phyloP scores from a whole-genome alignment of 805 yeast species.

The Saccharomyces paradoxus region DNA sequence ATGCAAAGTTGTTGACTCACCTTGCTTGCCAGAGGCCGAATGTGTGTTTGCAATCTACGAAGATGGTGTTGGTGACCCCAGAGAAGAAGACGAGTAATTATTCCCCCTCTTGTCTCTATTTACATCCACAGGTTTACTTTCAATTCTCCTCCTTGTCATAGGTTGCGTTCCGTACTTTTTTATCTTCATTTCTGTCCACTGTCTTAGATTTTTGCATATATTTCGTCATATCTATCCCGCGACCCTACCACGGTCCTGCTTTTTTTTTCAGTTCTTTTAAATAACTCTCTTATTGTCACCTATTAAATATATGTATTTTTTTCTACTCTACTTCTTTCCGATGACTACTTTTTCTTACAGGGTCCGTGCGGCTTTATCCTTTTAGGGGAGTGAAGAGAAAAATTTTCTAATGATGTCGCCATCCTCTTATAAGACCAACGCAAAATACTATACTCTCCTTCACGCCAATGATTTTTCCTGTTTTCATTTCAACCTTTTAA shows the following conservation, averaged over 20 bases:
- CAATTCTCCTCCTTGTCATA: background rate
- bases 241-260: background rate
- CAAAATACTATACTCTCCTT: background rate
- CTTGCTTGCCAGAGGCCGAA: conserved; percentile 92
- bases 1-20: conserved; percentile 92
- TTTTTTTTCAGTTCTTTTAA: background rate
- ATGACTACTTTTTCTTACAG: background rate
- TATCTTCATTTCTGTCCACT: background rate
- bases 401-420: background rate
- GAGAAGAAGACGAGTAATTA: conserved; percentile 54
- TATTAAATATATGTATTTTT: background rate
- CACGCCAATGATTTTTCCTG: background rate
- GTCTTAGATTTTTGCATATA: background rate
- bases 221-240: background rate
- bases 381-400: background rate
- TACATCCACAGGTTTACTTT: background rate
- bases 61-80: conserved; percentile 95
- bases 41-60: conserved; percentile 92
- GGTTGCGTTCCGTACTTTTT: background rate
- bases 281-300: background rate
- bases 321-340: background rate
- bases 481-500: background rate
- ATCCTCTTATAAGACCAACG: background rate
- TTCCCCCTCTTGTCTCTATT: background rate
- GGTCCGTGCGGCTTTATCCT: background rate